Percentiles rank a stretch among this genome's conserved stretches.
phyloP scores from a whole-genome alignment of 768 basidiomycete species.

The Pleurotus ostreatus region DNA sequence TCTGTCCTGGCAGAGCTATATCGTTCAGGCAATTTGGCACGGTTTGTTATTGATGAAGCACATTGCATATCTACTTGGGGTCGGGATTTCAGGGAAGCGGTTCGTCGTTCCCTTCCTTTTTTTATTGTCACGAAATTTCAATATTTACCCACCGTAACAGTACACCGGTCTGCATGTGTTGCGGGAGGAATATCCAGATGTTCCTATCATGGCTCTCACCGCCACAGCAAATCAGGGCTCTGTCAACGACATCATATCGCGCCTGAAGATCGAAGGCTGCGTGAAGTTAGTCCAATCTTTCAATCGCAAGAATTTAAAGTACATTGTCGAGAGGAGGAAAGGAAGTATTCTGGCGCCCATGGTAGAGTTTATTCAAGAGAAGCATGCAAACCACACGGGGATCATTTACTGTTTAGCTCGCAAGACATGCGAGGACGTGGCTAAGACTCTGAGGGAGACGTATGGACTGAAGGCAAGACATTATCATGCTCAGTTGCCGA shows the following conservation, averaged over 20 bases:
- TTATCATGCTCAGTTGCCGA: slow-evolving; percentile 80
- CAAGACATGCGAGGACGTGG: slow-evolving; percentile 76
- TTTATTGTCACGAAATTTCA: neutral
- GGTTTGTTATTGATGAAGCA: slow-evolving; percentile 96
- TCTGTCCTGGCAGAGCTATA: slow-evolving; percentile 58
- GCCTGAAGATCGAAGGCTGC: slow-evolving; percentile 58
- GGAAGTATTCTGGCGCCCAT: slow-evolving; percentile 54
- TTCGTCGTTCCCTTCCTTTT: slow-evolving; percentile 27
- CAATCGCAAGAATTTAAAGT: slow-evolving; percentile 89
- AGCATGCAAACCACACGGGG: slow-evolving; percentile 60
- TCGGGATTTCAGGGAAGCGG: slow-evolving; percentile 84
- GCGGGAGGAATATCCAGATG: slow-evolving; percentile 67
- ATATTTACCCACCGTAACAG: slow-evolving; percentile 29
- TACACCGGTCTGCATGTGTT: slow-evolving; percentile 66
- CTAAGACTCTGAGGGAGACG: slow-evolving; percentile 57
- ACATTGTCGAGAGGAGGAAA: slow-evolving; percentile 47
- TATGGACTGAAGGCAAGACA: slow-evolving; percentile 59
- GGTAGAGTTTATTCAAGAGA: slow-evolving; percentile 57
- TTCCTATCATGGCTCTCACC: slow-evolving; percentile 95
- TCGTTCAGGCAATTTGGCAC: slow-evolving; percentile 53
- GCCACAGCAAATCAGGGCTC: slow-evolving; percentile 86
- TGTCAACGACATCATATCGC: slow-evolving; percentile 71
- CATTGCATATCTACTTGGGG: slow-evolving; percentile 97
- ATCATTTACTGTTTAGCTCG: slow-evolving; percentile 83
- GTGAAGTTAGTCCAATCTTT: slow-evolving; percentile 77